Conservation (phyloP, 305 asterid species). For the Fraxinus velutina region DNA sequence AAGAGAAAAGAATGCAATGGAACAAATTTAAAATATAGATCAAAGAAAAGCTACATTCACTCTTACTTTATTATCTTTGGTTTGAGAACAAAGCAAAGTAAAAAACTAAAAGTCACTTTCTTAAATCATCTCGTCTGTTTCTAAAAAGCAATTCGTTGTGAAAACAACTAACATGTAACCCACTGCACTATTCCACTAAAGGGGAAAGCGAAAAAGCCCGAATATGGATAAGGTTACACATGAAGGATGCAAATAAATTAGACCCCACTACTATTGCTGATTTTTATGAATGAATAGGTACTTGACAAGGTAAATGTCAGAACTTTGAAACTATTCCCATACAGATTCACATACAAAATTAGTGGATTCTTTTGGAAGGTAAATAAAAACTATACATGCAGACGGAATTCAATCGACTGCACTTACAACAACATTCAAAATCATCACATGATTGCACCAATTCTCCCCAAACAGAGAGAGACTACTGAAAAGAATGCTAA, state of each 20-base stretch:
- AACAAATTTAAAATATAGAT: neutral
- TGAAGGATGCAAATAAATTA: neutral
- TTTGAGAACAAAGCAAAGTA: neutral
- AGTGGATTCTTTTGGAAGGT: neutral
- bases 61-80: neutral
- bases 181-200: neutral
- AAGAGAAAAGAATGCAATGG: neutral
- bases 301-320: neutral
- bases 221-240: neutral
- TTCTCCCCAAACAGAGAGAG: neutral
- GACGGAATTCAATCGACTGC: neutral
- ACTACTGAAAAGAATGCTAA: conserved; percentile 19
- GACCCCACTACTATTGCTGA: neutral
- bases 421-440: neutral
- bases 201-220: neutral
- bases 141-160: neutral
- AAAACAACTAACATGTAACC: neutral
- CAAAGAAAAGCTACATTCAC: neutral
- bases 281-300: neutral
- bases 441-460: neutral
- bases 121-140: neutral
- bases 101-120: neutral
- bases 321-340: neutral
- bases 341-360: neutral
- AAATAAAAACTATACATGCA: neutral